Evolutionary conservation across 1,284 basidiomycete genomes (phyloP), one percentile per base, ranked within the genome.

Genomic region (Melampsora americana): DNA sequence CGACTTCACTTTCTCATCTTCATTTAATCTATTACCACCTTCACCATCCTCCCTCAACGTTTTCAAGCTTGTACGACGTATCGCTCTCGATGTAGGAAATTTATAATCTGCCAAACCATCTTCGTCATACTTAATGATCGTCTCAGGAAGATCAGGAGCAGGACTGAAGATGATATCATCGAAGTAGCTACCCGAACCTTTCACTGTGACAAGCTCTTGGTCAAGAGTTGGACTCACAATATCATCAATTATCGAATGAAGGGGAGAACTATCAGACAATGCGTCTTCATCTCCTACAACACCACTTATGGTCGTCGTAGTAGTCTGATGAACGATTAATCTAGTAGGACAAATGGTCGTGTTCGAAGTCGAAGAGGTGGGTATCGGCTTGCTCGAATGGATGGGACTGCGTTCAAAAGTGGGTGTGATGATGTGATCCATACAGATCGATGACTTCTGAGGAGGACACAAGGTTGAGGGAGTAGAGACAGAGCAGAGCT

Each of bases 391-490:
- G 39, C 39, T 42, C 11, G 39, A 42, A 12, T 42, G 6, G 5
- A 12, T 42, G 39, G 39, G 39, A 12, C 39, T 11, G 12, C 12
- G 39, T 42, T 42, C 6, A 12, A 42, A 42, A 12, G 6, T 42
- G 6, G 39, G 12, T 42, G 39, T 42, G 9, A 23, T 20, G 53
- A 56, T 56, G 28, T 16, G 53, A 9, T 56, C 20, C 53, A 23
- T 23, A n/a, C 53, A 23, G n/a, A 28, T 11, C 5, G 39, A 35
- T 61, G 44, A 42, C 14, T 42, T 44, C 46, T 53, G 56, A 66
- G 42, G 39, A 23, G 65, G 42, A 23, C 32, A 64, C 66, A 65
- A 65, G 39, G 72, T 50, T 14, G 56, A 39, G 20, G 28, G 53
- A 44, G 9, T n/a, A 42, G 65, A 66, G 20, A 56, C 28, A n/a